Conservation (phyloP, 345 rosid genomes). For the Melaleuca quinquenervia region DNA sequence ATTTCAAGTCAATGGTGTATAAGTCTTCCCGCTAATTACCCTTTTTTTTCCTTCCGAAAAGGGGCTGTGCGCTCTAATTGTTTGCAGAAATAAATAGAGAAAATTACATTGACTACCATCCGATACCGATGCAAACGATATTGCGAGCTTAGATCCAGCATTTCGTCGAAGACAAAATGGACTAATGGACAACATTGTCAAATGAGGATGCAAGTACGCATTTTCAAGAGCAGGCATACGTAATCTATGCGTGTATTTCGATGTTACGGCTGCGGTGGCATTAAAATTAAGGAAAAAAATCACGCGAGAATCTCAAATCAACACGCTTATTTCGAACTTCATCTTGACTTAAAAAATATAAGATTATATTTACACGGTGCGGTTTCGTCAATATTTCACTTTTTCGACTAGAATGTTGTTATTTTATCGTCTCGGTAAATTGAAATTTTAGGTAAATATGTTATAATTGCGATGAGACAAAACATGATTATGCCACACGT, state of each 20-base stretch:
- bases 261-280: not conserved
- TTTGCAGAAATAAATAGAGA: not conserved
- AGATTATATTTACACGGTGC: too few relatives aligned
- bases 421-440: too few relatives aligned
- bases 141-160: rapidly evolving
- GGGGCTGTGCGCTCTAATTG: rapidly evolving
- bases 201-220: not conserved
- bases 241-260: not conserved
- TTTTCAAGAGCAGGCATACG: not conserved
- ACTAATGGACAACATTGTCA: not conserved
- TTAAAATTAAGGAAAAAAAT: too few relatives aligned
- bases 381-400: too few relatives aligned
- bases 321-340: too few relatives aligned
- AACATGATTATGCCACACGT: not conserved
- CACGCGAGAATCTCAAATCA: too few relatives aligned
- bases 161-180: not conserved
- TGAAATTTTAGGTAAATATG: too few relatives aligned
- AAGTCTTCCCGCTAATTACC: not conserved
- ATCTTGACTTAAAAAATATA: too few relatives aligned
- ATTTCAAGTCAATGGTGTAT: not conserved
- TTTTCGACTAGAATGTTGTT: too few relatives aligned
- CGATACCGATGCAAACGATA: not conserved
- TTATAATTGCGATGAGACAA: not conserved
- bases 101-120: not conserved
- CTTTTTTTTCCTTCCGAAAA: not conserved